These are phyloP conservation scores for Spergularia azorica DNA, from an alignment of 179 eudicot species.

Conservation along the genomic window DNA sequence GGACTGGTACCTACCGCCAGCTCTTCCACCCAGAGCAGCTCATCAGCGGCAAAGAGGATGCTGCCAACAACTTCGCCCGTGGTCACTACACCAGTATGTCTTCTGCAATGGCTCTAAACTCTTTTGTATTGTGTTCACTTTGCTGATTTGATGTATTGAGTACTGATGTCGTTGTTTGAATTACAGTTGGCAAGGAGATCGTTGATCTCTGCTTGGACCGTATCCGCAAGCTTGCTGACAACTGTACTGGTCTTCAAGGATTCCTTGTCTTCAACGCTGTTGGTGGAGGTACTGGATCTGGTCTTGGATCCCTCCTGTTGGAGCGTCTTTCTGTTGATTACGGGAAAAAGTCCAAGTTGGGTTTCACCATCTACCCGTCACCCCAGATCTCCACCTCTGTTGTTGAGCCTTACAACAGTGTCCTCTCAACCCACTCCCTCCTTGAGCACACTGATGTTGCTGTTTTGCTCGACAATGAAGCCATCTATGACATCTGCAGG, in stretches of 20 bases:
- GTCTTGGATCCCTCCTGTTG: slow-evolving; percentile 47
- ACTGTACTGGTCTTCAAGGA: slow-evolving; percentile 50
- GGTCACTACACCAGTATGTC: slow-evolving; percentile 45
- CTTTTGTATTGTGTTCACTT: neutral
- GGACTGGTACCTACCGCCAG: slow-evolving; percentile 47
- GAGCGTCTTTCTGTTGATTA: slow-evolving; percentile 50
- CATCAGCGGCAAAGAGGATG: slow-evolving; percentile 51
- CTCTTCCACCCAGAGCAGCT: slow-evolving; percentile 46
- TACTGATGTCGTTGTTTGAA: neutral
- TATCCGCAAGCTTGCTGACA: slow-evolving; percentile 49
- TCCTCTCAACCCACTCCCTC: slow-evolving; percentile 53
- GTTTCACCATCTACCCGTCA: slow-evolving; percentile 49
- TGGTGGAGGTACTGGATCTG: slow-evolving; percentile 51
- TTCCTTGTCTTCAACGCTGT: slow-evolving; percentile 51
- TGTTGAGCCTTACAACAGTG: slow-evolving; percentile 55
- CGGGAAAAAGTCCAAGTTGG: slow-evolving; percentile 49
- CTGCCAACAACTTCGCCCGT: slow-evolving; percentile 57
- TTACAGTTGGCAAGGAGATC: slow-evolving; percentile 47
- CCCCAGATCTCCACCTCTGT: slow-evolving; percentile 51
- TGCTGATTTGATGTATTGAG: neutral
- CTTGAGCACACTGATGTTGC: slow-evolving; percentile 63
- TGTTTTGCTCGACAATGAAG: slow-evolving; percentile 58
- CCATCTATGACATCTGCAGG: slow-evolving; percentile 65
- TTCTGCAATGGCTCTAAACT: neutral
- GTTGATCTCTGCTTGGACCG: slow-evolving; percentile 52